These are phyloP conservation scores for Corchorus capsularis DNA, from an alignment of 345 rosid genomes.

Conservation along the genomic window DNA sequence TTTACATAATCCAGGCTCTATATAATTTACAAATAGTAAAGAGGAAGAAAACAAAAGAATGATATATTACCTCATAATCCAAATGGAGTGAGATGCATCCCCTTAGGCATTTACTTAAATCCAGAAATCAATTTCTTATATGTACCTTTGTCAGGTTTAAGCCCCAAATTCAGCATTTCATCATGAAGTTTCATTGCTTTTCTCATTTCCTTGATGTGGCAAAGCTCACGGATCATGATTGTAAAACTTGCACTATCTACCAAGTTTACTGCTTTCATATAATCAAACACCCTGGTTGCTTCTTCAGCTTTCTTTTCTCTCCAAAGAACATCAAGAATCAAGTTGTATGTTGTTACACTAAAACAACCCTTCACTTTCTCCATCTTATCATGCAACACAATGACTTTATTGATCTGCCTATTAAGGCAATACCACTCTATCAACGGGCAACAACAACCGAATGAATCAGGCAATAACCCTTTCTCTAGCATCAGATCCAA, in stretches of 20 bases:
- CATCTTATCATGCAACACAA: conserved; percentile 45
- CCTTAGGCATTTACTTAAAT: conserved; percentile 34
- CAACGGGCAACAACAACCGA: conserved; percentile 49
- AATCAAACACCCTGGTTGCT: conserved; percentile 49
- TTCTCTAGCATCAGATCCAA: conserved; percentile 50
- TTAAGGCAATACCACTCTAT: conserved; percentile 54
- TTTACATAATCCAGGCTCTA: not conserved
- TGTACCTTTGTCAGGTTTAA: conserved; percentile 56
- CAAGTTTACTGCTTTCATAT: conserved; percentile 44
- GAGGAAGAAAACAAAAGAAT: not conserved
- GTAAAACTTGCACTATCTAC: conserved; percentile 47
- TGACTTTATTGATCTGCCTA: conserved; percentile 51
- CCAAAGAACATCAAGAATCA: conserved; percentile 49
- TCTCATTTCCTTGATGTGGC: conserved; percentile 50
- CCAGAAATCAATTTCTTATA: conserved; percentile 60
- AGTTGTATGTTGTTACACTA: conserved; percentile 51
- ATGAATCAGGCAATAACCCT: conserved; percentile 48
- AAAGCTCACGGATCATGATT: conserved; percentile 54
- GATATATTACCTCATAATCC: not conserved
- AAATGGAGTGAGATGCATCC: not conserved
- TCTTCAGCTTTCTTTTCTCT: conserved; percentile 45
- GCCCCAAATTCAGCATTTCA: conserved; percentile 63
- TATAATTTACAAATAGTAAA: not conserved
- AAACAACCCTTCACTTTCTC: conserved; percentile 51
- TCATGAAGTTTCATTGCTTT: conserved; percentile 76